These are phyloP conservation scores for Nakazawaea ernobii DNA, from an alignment of 805 yeast genomes.

Conservation along the genomic window DNA sequence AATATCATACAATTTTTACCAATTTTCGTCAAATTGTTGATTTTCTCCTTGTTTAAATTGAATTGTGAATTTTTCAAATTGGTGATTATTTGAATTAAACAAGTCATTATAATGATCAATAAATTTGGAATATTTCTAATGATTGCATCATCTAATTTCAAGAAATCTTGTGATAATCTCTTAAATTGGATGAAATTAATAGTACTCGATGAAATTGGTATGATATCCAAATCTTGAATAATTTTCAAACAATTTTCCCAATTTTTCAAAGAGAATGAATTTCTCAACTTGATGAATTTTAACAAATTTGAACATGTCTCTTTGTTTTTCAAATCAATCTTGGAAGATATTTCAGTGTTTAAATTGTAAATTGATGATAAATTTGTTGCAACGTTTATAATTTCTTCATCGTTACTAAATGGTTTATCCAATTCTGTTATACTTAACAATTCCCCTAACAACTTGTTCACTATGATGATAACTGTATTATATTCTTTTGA, in stretches of 20 bases:
- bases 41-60: slow-evolving; percentile 42
- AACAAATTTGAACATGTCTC: slow-evolving; percentile 63
- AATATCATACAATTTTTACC: slow-evolving; percentile 89
- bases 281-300: slow-evolving; percentile 63
- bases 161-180: slow-evolving; percentile 61
- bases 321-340: slow-evolving; percentile 47
- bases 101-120: slow-evolving; percentile 75
- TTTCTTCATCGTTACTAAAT: slow-evolving; percentile 40
- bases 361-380: slow-evolving; percentile 41
- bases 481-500: slow-evolving; percentile 86
- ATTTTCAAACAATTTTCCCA: slow-evolving; percentile 54
- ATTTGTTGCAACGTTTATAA: slow-evolving; percentile 41
- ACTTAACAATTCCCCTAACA: slow-evolving; percentile 73
- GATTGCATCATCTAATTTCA: slow-evolving; percentile 60
- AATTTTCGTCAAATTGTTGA: slow-evolving; percentile 47
- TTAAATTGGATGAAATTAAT: slow-evolving; percentile 56
- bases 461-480: slow-evolving; percentile 62
- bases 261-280: slow-evolving; percentile 45
- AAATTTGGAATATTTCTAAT: slow-evolving; percentile 76
- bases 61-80: slow-evolving; percentile 33
- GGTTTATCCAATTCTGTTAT: slow-evolving; percentile 64
- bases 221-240: slow-evolving; percentile 54
- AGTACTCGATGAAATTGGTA: slow-evolving; percentile 49
- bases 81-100: slow-evolving; percentile 54
- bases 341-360: slow-evolving; percentile 54